phyloP scores from a whole-genome alignment of 1,284 basidiomycete species.

The Leccinum pachyderme region DNA sequence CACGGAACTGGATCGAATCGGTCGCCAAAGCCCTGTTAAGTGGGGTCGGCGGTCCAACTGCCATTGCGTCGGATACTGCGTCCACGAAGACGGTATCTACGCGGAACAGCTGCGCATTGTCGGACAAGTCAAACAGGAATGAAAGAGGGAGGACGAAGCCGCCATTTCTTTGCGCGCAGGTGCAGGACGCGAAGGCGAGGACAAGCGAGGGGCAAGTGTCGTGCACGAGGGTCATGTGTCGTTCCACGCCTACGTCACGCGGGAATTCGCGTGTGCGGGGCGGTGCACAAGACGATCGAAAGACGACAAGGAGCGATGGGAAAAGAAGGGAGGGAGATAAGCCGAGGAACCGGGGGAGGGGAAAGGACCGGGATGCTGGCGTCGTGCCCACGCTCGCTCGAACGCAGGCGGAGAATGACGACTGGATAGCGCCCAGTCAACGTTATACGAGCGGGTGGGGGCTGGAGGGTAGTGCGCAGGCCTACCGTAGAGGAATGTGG shows the following conservation, averaged over 20 bases:
- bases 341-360: conserved; percentile 11
- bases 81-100: conserved; percentile 27
- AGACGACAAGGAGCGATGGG: conserved; percentile 4
- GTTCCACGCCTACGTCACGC: conserved; percentile 59
- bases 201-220: conserved; percentile 47
- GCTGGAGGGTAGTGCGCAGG: conserved; percentile 19
- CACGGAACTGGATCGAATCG: conserved; percentile 20
- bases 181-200: conserved; percentile 39
- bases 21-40: conserved; percentile 59
- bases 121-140: conserved; percentile 40
- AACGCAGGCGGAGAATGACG: conserved; percentile 42
- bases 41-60: conserved; percentile 37
- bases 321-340: conserved; percentile 11
- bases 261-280: conserved; percentile 40
- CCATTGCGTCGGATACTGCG: conserved; percentile 23
- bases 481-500: conserved; percentile 19
- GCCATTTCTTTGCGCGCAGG: conserved; percentile 41
- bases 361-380: conserved; percentile 26
- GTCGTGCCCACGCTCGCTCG: conserved; percentile 41
- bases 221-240: conserved; percentile 55
- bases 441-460: conserved; percentile 27
- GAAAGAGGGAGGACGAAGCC: conserved; percentile 28
- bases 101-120: conserved; percentile 33
- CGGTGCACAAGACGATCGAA: conserved; percentile 12
- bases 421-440: conserved; percentile 31